Evolutionary conservation across 2,329 filamentous ascomycete species (phyloP), one percentile per base, ranked within the genome.

Genomic region (Xylariomycetidae sp.): DNA sequence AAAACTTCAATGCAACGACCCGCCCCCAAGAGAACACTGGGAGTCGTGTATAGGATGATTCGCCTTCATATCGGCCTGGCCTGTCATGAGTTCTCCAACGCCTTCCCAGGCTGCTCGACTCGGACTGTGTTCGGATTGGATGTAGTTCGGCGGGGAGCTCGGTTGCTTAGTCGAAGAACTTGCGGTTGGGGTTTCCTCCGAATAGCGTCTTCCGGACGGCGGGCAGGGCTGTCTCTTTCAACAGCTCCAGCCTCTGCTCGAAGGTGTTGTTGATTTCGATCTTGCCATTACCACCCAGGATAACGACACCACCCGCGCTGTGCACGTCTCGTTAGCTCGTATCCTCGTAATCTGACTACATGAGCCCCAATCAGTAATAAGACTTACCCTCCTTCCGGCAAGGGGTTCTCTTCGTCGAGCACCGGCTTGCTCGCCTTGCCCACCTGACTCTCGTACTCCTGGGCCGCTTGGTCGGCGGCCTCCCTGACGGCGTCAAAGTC

Each of bases 241-340:
- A 77, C 40, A 96, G 72, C 54, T 75, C 76, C 62, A 98, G 71
- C 47, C 92, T 81, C 58, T 94, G 85, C 59, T 96, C 92, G 49
- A 96, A 85, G 35, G 92, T 96, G 71, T 98, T 96, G 76, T 95
- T 89, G 63, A 98, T 90, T 54, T 95, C 88, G 59, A 98, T 96
- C 74, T 90, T 95, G 59, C 92, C 92, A 46, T 72, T 73, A 48
- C 84, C 82, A 45, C 89, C 87, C 35, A 94, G 65, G 46, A 98
- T 79, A 38, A 76, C 60, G 37, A 94, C 72, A 52, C 92, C 92
- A 40, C 92, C 92, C 39, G 88, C 74, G 53, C 92, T 96, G 48
- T 41, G 31, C 19, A 16, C 19, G 18, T 27, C 46, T 31, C 45
- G 37, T 43, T 32, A 37, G 23, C 37, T 19, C 41, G 38, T 25